Base-by-base conservation (phyloP, 1,284 basidiomycete genomes). In the Austroboletus rostrupii region DNA sequence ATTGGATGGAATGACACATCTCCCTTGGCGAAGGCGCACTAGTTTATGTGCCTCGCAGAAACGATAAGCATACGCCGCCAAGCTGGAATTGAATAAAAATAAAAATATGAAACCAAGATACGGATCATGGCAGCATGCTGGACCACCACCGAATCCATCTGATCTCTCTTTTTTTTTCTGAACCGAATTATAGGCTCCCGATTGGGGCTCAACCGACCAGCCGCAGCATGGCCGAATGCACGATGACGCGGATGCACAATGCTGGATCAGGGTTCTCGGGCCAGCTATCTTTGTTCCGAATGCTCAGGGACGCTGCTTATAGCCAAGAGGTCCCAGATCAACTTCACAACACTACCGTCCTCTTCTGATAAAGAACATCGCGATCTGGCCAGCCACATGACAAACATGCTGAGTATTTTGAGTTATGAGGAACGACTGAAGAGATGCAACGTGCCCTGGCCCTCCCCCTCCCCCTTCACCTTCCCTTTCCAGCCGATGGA, bases 301-400 rank as follows among this genome's bases (percentile, higher is more conserved):
- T 29, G 43, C 48, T 57, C 56, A 65, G 49, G 53, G 55, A 57
- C 50, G 40, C 62, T 59, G 48, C 45, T 52, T 62, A 66, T 66
- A 51, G 59, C 38, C 60, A 53, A 53, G 26, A 11, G 19, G 50
- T 44, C 37, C 58, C 61, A 59, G 45, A 57, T 61, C 62, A 51
- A 31, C 43, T n/a, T 35, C 9, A 47, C 43, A 39, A 42, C 49
- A 37, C 48, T 28, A 43, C 48, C 47, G 50, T 38, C 39, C 43
- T 26, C 47, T 58, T 62, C 63, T 61, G 66, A 68, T 68, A 66
- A 62, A 57, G 55, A 50, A 52, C 35, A 17, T 53, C 53, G 19
- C 46, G 49, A 56, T 43, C 37, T 38, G 19, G 37, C 13, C 52
- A 54, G 64, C 67, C 64, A 68, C 58, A 69, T 68, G 57, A 66